Base-by-base conservation (phyloP, 352 stramenopile species). In the Pythium folliculosum region DNA sequence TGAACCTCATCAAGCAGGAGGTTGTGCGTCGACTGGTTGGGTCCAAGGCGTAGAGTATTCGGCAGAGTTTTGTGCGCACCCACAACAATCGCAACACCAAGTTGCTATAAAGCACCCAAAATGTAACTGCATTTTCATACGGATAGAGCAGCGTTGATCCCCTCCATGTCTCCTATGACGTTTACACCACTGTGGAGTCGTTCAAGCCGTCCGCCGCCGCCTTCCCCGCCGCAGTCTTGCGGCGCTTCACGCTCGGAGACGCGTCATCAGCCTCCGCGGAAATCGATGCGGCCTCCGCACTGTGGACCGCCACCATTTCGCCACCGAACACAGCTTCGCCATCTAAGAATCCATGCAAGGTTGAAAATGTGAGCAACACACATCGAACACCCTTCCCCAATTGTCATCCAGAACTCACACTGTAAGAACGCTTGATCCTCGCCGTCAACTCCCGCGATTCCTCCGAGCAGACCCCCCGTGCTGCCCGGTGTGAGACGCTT, bases 1-100 rank as follows among this genome's bases (percentile, higher is more conserved):
- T 93, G 76, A 48, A 60, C 43, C 77, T 95, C 61, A 67, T 95
- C 61, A 71, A 77, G 50, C 76, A 82, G 49, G 86, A 95, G 69
- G 79, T 95, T 37, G 72, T 81, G 69, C 86, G 86, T 40, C 84
- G 86, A 60, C 30, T 67, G 40, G 49, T 69, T 27, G 69, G 69
- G 16, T 44, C 17, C 40, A 67, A 64, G 43, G 56, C 49, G 27
- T 73, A 69, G 37, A 65, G 21, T 38, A 5, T 25, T 21, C 17
- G 35, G 17, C 13, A 17, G 35, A 35, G 21, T 54, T 63, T 54
- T 51, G 44, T 32, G 25, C 35, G 43, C 25, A 10, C 30, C n/a
- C 8, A 23, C 25, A 22, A 58, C 17, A 23, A 12, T 25, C 5
- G 14, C 22, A 48, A 17, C 21, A 40, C 23, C 16, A 30, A 60